Conservation (phyloP, 2,329 filamentous ascomycete genomes). For the Fusarium pseudoanthophilum region DNA sequence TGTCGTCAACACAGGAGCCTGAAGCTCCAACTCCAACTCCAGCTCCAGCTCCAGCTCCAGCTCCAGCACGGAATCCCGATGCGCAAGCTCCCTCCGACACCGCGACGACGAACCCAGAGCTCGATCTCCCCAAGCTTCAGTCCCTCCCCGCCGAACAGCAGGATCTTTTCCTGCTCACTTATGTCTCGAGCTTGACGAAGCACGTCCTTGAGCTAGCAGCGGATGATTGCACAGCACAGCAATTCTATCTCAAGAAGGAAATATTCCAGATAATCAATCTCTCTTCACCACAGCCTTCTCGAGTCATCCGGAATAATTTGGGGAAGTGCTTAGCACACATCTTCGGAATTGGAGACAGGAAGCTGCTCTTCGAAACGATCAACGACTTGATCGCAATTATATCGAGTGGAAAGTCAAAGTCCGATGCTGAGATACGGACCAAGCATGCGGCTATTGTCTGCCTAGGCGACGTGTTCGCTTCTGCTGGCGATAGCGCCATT, state of each 20-base stretch:
- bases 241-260: conserved; percentile 93
- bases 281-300: conserved; percentile 82
- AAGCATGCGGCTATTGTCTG: conserved; percentile 91
- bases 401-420: conserved; percentile 76
- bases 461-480: conserved; percentile 87
- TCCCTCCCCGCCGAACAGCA: conserved; percentile 93
- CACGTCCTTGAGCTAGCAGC: conserved; percentile 79
- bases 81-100: conserved; percentile 50
- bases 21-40: conserved; percentile 51
- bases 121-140: conserved; percentile 91
- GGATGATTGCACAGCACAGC: conserved; percentile 87
- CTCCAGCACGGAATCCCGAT: conserved; percentile 47
- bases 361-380: conserved; percentile 92
- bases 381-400: conserved; percentile 84
- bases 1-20: conserved; percentile 53
- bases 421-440: conserved; percentile 78
- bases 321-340: conserved; percentile 86
- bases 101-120: conserved; percentile 73
- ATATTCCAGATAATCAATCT: conserved; percentile 93
- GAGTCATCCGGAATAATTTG: conserved; percentile 89
- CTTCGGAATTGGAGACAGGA: conserved; percentile 86
- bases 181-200: conserved; percentile 82
- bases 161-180: conserved; percentile 91
- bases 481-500: conserved; percentile 94
- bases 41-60: conserved; percentile 36